Conservation (phyloP, 768 basidiomycete genomes). For the Phylloporus arenicola region DNA sequence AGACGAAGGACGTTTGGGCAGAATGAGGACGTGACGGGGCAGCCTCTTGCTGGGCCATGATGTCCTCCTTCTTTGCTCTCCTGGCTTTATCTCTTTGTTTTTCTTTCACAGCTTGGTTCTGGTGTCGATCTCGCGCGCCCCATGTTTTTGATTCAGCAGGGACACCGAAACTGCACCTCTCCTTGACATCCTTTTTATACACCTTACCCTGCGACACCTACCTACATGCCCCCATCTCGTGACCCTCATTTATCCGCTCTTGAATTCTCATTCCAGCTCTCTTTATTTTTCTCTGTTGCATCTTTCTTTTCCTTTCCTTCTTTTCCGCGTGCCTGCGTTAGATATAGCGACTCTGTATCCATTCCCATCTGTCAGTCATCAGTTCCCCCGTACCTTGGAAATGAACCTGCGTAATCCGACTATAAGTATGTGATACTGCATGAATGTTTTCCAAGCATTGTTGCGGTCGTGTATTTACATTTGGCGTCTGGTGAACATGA, state of each 20-base stretch:
- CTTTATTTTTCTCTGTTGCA: neutral
- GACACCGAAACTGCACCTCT: neutral
- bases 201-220: conserved; percentile 12
- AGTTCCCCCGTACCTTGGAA: neutral
- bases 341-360: conserved; percentile 10
- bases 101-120: conserved; percentile 6
- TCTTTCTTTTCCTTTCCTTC: neutral
- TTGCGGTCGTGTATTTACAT: neutral
- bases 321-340: neutral
- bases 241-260: neutral
- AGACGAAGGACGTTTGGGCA: no score
- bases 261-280: neutral
- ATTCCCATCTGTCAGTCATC: conserved; percentile 1
- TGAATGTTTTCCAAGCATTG: no score
- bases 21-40: conserved; percentile 20
- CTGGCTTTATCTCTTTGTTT: neutral
- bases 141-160: conserved; percentile 10
- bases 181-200: no score
- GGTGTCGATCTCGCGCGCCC: conserved; percentile 4
- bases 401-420: conserved; percentile 6
- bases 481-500: neutral
- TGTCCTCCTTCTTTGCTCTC: neutral
- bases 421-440: no score
- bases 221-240: neutral
- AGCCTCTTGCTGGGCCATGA: no score